phyloP scores from a whole-genome alignment of 2,329 filamentous ascomycete species.

The Atkinsonella hypoxylon region DNA sequence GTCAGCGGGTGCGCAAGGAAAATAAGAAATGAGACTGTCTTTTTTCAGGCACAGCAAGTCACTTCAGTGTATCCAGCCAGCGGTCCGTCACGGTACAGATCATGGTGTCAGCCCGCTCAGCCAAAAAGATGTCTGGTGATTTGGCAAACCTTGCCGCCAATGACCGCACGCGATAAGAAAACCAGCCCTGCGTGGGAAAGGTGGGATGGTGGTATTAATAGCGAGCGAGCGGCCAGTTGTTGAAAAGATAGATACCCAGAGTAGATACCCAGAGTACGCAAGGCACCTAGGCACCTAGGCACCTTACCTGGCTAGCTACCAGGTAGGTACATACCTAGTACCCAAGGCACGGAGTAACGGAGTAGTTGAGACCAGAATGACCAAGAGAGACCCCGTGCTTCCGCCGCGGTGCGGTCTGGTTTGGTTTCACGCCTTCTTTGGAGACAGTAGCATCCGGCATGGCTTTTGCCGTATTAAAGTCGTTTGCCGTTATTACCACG shows the following conservation, averaged over 20 bases:
- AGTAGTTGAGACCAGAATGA: not conserved
- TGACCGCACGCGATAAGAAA: constrained; percentile 1
- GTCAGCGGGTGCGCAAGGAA: not conserved
- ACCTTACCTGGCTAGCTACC: no score
- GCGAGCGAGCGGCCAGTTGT: not conserved
- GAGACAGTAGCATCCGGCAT: not conserved
- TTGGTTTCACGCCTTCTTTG: not conserved
- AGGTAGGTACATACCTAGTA: no score
- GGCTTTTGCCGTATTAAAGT: not conserved
- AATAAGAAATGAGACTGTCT: no score
- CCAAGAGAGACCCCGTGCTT: not conserved
- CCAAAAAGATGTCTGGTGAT: not conserved
- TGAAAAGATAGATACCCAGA: no score
- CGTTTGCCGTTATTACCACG: not conserved
- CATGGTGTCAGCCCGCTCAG: not conserved
- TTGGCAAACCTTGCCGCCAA: constrained; percentile 3
- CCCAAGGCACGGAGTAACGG: no score
- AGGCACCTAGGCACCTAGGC: no score
- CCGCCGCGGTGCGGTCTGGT: not conserved
- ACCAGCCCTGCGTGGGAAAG: not conserved
- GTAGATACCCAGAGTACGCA: no score
- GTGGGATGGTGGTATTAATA: not conserved
- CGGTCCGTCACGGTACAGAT: not conserved
- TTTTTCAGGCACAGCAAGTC: no score
- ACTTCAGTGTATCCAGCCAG: not conserved